A percentile compares a stretch with the other conserved stretches of the same genome.
Conservation (phyloP, 116 monocot genomes). For the Iris pallida region DNA sequence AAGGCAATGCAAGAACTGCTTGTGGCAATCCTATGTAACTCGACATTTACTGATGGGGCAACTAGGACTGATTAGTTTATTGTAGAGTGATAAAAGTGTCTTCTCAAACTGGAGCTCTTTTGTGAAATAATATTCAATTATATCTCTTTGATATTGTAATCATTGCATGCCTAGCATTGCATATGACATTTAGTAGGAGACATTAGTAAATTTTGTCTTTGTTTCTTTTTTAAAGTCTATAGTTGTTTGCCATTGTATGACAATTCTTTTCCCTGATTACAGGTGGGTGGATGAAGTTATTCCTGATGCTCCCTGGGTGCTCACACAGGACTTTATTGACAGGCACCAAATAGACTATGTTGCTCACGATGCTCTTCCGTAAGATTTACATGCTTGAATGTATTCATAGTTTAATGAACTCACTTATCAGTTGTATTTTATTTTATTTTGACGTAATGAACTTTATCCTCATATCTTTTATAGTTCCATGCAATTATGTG, state of each 20-base stretch:
- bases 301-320: slow-evolving; percentile 17
- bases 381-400: slow-evolving; percentile 5
- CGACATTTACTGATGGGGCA: no score
- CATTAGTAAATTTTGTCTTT: background rate
- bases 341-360: slow-evolving; percentile 19
- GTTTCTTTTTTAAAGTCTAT: background rate
- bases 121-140: no score
- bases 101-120: no score
- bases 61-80: no score
- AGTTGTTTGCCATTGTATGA: background rate
- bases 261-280: background rate
- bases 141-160: no score
- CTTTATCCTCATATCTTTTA: background rate
- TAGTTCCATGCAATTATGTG: background rate
- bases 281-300: slow-evolving; percentile 28
- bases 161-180: background rate
- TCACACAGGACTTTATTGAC: slow-evolving; percentile 17
- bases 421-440: background rate
- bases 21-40: no score
- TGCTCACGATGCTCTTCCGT: slow-evolving; percentile 18
- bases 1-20: no score
- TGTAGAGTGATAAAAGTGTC: no score
- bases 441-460: background rate
- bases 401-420: background rate
- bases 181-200: background rate